Base-by-base conservation (phyloP, 768 basidiomycete genomes). In the Leccinum imitatum region DNA sequence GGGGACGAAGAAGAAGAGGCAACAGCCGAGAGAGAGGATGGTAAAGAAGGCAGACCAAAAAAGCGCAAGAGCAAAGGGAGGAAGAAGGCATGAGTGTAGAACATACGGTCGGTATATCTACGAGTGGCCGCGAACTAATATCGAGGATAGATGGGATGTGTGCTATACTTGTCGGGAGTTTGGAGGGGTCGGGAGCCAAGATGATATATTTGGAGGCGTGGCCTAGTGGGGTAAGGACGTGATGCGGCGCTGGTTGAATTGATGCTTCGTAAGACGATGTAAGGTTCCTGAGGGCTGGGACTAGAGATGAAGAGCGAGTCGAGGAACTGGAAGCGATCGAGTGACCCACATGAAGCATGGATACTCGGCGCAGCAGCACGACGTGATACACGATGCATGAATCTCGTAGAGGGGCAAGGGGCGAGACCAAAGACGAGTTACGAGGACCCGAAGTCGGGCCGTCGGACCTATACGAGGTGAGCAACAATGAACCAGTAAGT, bases 11-110 rank as follows among this genome's bases (percentile, higher is more conserved):
- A 67, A 53, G 60, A 66, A 51, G 60, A 47, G 33, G 30, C 19
- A 3, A 37, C 14, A 8, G 23, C 6, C 3, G 48, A 30, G 19
- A 10, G 7, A 11, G 54, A n/a, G 19, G 58, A 62, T 17, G 7
- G 11, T 6, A 19, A 65, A 62, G 4, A 61, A 52, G 48, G 23
- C 23, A 58, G 50, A 53, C 25, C 48, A n/a, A 71, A 53, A 56
- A 70, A 61, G 58, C 67, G 62, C 53, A 71, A 62, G 63, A 58
- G 23, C 17, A 64, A 52, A 23, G 69, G 69, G 33, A 63, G 39
- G 58, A 71, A 61, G 54, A 65, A 59, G 55, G 59, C n/a, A 11
- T 63, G 46, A 61, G 37, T 15, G 4, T 19, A 13, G 50, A 48
- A 21, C 51, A 50, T 52, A 52, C 19, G 0, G 37, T 53, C 50